phyloP scores from a whole-genome alignment of 441 rosid species.

The Breynia disticha region DNA sequence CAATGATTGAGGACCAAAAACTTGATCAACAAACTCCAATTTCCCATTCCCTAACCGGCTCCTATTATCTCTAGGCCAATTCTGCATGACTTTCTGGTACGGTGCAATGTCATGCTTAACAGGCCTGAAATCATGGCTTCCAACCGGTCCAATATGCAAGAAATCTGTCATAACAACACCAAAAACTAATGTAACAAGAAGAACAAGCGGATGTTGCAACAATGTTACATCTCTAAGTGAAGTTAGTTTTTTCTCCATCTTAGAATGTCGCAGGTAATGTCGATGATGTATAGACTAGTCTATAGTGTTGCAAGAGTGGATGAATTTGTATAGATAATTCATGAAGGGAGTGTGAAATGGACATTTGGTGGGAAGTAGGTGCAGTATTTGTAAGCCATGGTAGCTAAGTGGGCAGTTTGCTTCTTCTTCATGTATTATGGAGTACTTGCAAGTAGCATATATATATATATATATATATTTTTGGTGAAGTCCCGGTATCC shows the following conservation, averaged over 20 bases:
- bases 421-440: too few relatives aligned
- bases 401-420: too few relatives aligned
- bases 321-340: too few relatives aligned
- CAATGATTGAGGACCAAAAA: conserved; percentile 83
- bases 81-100: conserved; percentile 66
- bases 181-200: conserved; percentile 34
- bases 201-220: conserved; percentile 45
- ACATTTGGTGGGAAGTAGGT: too few relatives aligned
- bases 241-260: conserved; percentile 52
- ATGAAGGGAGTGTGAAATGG: too few relatives aligned
- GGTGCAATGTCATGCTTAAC: conserved; percentile 86
- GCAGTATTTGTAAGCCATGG: too few relatives aligned
- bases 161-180: conserved; percentile 69
- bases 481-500: too few relatives aligned
- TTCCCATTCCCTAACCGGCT: conserved; percentile 63
- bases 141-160: conserved; percentile 62
- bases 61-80: conserved; percentile 78
- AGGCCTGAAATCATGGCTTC: conserved; percentile 66
- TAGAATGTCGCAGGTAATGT: neutral
- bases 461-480: too few relatives aligned
- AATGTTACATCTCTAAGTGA: conserved; percentile 30
- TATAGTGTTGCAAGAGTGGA: too few relatives aligned
- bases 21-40: conserved; percentile 60
- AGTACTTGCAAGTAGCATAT: too few relatives aligned
- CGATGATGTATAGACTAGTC: too few relatives aligned